These are phyloP conservation scores for Nematodospora valgi DNA, from an alignment of 805 yeast species.

Conservation along the genomic window DNA sequence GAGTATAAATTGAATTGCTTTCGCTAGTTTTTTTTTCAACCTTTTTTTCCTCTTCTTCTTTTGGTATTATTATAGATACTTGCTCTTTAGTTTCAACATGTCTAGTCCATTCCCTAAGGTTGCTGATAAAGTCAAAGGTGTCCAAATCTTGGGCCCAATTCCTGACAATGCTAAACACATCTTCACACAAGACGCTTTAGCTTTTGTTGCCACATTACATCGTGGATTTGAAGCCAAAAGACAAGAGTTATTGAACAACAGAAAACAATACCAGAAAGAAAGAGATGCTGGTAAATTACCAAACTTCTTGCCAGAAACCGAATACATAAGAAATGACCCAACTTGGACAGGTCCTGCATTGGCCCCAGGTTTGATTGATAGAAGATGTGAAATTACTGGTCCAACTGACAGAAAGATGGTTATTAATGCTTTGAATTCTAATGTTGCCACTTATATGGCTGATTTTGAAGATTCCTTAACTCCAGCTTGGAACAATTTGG, in stretches of 20 bases:
- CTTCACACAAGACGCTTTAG: constrained; percentile 59
- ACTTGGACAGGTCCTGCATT: constrained; percentile 74
- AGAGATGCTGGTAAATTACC: constrained; percentile 63
- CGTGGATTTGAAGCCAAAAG: constrained; percentile 66
- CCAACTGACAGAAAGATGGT: constrained; percentile 85
- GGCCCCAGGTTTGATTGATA: constrained; percentile 69
- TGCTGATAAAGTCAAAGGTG: constrained; percentile 46
- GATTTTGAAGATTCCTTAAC: constrained; percentile 84
- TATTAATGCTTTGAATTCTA: constrained; percentile 74
- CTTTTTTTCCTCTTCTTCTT: background rate
- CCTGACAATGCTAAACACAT: constrained; percentile 50
- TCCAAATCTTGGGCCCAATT: constrained; percentile 52
- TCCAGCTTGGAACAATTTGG: constrained; percentile 78
- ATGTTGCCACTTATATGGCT: constrained; percentile 80
- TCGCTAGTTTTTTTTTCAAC: background rate
- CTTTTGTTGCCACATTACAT: constrained; percentile 69
- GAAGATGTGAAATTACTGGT: constrained; percentile 82
- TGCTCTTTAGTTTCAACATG: constrained; percentile 17
- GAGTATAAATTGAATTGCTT: no score
- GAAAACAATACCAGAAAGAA: constrained; percentile 56
- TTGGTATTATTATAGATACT: no score
- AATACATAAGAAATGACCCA: constrained; percentile 63
- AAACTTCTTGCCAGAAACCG: constrained; percentile 67
- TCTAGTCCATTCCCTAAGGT: constrained; percentile 45
- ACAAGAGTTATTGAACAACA: constrained; percentile 54